phyloP scores from a whole-genome alignment of 257 asterid genomes.

The Paulownia fortunei region DNA sequence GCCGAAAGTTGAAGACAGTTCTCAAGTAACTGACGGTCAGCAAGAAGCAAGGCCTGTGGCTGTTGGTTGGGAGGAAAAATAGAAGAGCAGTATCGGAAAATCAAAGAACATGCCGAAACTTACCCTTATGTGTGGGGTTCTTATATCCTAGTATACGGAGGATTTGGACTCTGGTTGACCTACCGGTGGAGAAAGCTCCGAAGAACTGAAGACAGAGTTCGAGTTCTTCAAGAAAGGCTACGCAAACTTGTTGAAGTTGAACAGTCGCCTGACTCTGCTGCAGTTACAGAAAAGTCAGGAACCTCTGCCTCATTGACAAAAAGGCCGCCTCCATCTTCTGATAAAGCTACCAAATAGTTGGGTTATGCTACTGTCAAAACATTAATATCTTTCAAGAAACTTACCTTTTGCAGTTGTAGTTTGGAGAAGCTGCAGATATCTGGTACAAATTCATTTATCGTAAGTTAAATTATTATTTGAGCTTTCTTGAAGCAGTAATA shows the following conservation, averaged over 20 bases:
- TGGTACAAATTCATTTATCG: too few relatives aligned
- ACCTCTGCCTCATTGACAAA: constrained; percentile 32
- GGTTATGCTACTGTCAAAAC: too few relatives aligned
- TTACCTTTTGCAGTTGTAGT: too few relatives aligned
- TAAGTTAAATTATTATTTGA: too few relatives aligned
- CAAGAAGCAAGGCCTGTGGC: constrained; percentile 13
- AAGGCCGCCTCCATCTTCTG: constrained; percentile 42
- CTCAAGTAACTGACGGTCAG: neutral
- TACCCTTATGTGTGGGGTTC: constrained; percentile 96
- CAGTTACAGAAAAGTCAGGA: constrained; percentile 19
- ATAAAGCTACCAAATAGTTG: constrained; percentile 38
- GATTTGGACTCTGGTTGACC: constrained; percentile 74
- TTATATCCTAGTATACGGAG: constrained; percentile 75
- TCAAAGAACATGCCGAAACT: constrained; percentile 74
- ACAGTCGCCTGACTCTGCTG: constrained; percentile 38
- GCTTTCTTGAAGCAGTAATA: too few relatives aligned
- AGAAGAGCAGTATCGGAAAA: constrained; percentile 47
- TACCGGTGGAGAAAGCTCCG: constrained; percentile 84
- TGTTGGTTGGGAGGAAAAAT: constrained; percentile 49
- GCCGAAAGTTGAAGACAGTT: constrained; percentile 12
- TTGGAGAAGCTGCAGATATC: too few relatives aligned
- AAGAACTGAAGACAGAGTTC: constrained; percentile 74
- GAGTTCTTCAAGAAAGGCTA: constrained; percentile 70
- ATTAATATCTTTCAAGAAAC: too few relatives aligned
- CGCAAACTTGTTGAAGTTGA: constrained; percentile 60